Evolutionary conservation across 306 rosid genomes (phyloP), one percentile per base, ranked within the genome.

Genomic region (Purshia tridentata): DNA sequence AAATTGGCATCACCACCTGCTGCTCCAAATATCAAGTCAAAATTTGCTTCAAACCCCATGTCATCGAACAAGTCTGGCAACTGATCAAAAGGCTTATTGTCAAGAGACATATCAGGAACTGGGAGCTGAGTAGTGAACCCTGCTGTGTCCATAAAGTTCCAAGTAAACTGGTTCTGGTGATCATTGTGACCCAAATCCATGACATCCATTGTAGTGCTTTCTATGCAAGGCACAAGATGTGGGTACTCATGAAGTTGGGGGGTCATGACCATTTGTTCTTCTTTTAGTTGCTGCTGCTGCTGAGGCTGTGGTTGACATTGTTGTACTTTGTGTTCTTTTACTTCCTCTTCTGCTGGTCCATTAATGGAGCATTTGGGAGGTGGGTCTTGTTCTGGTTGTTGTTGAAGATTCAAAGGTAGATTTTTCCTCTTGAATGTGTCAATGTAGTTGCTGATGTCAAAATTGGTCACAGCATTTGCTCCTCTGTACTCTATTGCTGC

Each of bases 401-500:
- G 52, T 55, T 68, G 76, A 52, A 5, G 69, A 50, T 65, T 55
- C 40, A 66, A 44, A 11, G 78, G 50, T 12, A 59, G 54, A 46
- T 59, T 41, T 23, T 23, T 61, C 22, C 72, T 70, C 75, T 76
- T 77, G 53, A 82, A 3, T 56, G 78, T 83, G 67, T 82, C 91
- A 14, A 80, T 68, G 60, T 94, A 94, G 61, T 86, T 86, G 82
- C 81, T 85, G 56, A 84, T 89, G 58, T 91, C 97, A 50, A 94
- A 94, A 62, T 91, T 91, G 10, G 99, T 94, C 45, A 91, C 97
- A 15, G 99, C 99, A 84, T 91, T 91, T 1, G 84, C 20, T 76
- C 97, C 99, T 75, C 99, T 85, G 81, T 94, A 81, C 59, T 91
- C 88, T 69, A 94, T 91, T 6, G 97, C 97, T 23, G 99, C 99